These are phyloP conservation scores for Deuterostichococcus epilithicus DNA, from an alignment of 139 green algal genomes.

Conservation along the genomic window DNA sequence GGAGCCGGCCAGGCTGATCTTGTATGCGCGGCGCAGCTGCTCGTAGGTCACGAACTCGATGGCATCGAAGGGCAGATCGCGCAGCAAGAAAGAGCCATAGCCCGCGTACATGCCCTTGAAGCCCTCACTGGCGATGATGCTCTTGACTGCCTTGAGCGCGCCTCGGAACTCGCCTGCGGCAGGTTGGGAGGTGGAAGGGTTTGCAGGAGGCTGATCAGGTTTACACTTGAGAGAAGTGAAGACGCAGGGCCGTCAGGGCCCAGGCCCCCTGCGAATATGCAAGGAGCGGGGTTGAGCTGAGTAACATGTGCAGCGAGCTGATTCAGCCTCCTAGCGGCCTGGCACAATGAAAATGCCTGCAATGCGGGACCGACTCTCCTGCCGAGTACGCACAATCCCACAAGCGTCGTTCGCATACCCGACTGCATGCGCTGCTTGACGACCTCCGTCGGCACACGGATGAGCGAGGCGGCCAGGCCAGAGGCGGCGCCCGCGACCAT, in stretches of 20 bases:
- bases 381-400: neutral
- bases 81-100: conserved; percentile 95
- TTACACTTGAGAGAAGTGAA: no score
- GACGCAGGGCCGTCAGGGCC: no score
- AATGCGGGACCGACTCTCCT: neutral
- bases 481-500: conserved; percentile 62
- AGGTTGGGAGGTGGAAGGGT: no score
- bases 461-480: conserved; percentile 77
- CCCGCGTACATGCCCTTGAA: conserved; percentile 84
- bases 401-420: conserved; percentile 29
- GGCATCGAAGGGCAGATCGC: conserved; percentile 97
- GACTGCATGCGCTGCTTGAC: conserved; percentile 95
- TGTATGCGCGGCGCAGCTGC: conserved; percentile 56
- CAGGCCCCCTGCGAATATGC: no score
- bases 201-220: no score
- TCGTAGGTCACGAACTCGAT: conserved; percentile 96
- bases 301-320: no score
- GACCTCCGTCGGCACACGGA: conserved; percentile 95
- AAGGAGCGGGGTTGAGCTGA: no score
- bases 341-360: neutral
- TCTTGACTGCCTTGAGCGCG: conserved; percentile 52
- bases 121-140: conserved; percentile 77
- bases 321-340: no score
- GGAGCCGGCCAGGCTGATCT: neutral
- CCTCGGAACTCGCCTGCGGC: conserved; percentile 59